Percentiles rank a stretch among this genome's conserved stretches.
Conservation (phyloP, 805 yeast genomes). For the Yarrowia deformans region DNA sequence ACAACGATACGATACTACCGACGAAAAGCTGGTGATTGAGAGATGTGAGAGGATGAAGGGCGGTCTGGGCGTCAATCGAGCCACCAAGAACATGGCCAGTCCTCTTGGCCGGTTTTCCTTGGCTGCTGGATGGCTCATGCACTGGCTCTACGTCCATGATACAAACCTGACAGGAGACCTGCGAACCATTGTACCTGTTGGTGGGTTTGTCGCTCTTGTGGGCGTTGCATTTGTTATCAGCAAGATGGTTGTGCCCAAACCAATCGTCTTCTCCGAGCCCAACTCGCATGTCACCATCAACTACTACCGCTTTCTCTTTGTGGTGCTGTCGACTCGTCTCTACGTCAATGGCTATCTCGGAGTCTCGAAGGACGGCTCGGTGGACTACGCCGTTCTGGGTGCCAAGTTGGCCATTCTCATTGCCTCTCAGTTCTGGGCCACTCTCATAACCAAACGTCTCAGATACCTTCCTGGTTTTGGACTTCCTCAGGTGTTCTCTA, state of each 20-base stretch:
- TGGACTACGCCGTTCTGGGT: constrained; percentile 4
- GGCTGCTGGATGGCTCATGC: constrained; percentile 26
- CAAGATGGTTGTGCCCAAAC: not conserved
- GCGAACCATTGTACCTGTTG: constrained; percentile 12
- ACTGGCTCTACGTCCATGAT: constrained; percentile 26
- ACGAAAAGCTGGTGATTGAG: constrained; percentile 11
- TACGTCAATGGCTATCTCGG: constrained; percentile 1
- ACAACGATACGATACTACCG: constrained; percentile 19
- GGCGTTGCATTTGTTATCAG: constrained; percentile 8
- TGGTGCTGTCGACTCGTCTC: constrained; percentile 12
- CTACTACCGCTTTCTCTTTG: constrained; percentile 18
- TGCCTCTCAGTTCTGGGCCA: constrained; percentile 14
- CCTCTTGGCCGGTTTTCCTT: constrained; percentile 21
- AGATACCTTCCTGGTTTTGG: constrained; percentile 32
- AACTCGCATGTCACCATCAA: constrained; percentile 19
- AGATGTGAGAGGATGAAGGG: constrained; percentile 25
- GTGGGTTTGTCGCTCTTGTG: not conserved
- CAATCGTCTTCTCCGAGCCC: constrained; percentile 23
- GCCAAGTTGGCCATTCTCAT: not conserved
- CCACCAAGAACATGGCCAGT: constrained; percentile 29
- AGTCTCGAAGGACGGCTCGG: not conserved
- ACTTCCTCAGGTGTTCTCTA: constrained; percentile 19
- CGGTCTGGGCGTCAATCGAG: constrained; percentile 30
- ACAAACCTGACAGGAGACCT: constrained; percentile 1
- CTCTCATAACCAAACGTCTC: constrained; percentile 1